Conservation (phyloP, 768 basidiomycete species). For the Boletus reticulatus region DNA sequence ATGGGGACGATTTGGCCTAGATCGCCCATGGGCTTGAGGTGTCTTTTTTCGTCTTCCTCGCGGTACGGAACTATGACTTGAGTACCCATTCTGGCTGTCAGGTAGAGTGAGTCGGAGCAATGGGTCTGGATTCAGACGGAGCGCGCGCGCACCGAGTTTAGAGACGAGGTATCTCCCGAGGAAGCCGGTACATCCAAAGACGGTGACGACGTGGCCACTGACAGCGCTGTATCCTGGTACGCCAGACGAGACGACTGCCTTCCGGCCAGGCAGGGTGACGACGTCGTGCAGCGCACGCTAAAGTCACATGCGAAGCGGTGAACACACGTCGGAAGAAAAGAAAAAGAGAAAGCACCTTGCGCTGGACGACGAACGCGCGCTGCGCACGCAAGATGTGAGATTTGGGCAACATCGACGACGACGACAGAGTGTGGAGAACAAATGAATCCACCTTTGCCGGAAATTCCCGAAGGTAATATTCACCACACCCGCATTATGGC, state of each 20-base stretch:
- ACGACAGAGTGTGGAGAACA: slow-evolving; percentile 11
- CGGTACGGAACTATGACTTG: slow-evolving; percentile 95
- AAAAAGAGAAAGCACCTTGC: slow-evolving; percentile 38
- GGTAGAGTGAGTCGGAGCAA: slow-evolving; percentile 1
- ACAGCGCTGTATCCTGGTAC: slow-evolving; percentile 83
- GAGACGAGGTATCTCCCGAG: slow-evolving; percentile 91
- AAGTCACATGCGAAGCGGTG: background rate
- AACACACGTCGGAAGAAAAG: background rate
- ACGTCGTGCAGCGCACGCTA: slow-evolving; percentile 79
- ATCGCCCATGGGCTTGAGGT: slow-evolving; percentile 92
- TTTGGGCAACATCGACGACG: slow-evolving; percentile 41
- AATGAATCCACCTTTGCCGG: slow-evolving; percentile 17
- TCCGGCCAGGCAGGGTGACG: slow-evolving; percentile 51
- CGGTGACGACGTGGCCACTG: slow-evolving; percentile 90
- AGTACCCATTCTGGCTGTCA: slow-evolving; percentile 83
- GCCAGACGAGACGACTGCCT: slow-evolving; percentile 74
- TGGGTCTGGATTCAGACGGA: background rate
- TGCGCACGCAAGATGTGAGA: slow-evolving; percentile 52
- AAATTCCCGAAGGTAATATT: slow-evolving; percentile 18
- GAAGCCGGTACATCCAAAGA: slow-evolving; percentile 96
- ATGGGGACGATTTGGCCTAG: slow-evolving; percentile 94
- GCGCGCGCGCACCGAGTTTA: slow-evolving; percentile 68
- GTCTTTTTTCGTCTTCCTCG: slow-evolving; percentile 89
- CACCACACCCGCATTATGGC: slow-evolving; percentile 44
- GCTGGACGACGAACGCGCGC: slow-evolving; percentile 44